phyloP scores from a whole-genome alignment of 1,139 yeast species.

The Suhomyces panamericanus region DNA sequence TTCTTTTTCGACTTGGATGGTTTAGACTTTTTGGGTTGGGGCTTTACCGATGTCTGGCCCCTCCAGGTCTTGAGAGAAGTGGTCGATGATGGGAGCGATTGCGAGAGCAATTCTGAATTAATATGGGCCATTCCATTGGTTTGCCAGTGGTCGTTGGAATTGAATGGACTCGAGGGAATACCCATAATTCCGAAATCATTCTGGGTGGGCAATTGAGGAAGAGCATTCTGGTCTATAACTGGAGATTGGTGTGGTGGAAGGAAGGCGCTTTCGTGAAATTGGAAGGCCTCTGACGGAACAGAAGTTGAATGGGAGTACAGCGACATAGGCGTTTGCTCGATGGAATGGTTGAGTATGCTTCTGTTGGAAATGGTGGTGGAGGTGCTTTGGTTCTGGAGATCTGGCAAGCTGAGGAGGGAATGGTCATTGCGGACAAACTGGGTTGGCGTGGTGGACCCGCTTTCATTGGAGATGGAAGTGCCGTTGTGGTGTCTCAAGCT shows the following conservation, averaged over 20 bases:
- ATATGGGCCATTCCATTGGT: not conserved
- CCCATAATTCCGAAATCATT: conserved; percentile 1
- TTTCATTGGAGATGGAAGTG: conserved; percentile 14
- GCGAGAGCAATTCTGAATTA: conserved; percentile 11
- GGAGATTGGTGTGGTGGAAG: conserved; percentile 12
- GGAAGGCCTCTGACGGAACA: conserved; percentile 11
- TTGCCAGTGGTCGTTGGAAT: not conserved
- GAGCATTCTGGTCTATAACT: conserved; percentile 8
- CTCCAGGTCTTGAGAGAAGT: conserved; percentile 10
- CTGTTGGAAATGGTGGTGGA: conserved; percentile 7
- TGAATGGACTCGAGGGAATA: not conserved
- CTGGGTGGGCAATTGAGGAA: conserved; percentile 8
- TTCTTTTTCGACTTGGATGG: conserved; percentile 14
- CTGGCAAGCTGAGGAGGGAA: conserved; percentile 30
- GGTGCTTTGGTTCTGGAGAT: conserved; percentile 13
- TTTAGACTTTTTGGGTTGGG: conserved; percentile 14
- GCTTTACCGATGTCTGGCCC: conserved; percentile 8
- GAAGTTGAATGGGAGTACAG: conserved; percentile 12
- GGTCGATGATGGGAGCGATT: conserved; percentile 13
- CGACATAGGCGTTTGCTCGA: conserved; percentile 18
- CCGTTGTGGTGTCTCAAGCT: conserved; percentile 3
- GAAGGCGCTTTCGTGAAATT: conserved; percentile 13
- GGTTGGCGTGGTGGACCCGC: conserved; percentile 17
- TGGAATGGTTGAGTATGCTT: conserved; percentile 17
- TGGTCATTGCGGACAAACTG: conserved; percentile 23